phyloP scores from a whole-genome alignment of 805 yeast species.

The Scheffersomyces amazonensis region DNA sequence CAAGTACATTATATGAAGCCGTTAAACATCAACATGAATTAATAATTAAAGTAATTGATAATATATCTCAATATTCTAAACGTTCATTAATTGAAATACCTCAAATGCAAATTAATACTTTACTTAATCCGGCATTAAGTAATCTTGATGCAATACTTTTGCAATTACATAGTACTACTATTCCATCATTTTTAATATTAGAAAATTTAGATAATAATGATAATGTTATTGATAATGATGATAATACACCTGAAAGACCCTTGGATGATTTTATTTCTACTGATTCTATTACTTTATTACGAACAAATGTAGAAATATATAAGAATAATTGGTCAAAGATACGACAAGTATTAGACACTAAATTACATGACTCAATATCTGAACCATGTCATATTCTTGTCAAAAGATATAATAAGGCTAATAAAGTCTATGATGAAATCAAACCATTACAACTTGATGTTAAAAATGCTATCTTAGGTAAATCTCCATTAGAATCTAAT shows the following conservation, averaged over 20 bases:
- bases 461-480: conserved; percentile 6
- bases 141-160: conserved; percentile 22
- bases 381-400: conserved; percentile 12
- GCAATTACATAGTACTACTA: conserved; percentile 20
- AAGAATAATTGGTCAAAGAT: conserved; percentile 20
- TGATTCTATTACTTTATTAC: conserved; percentile 25
- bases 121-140: conserved; percentile 20
- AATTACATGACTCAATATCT: conserved; percentile 13
- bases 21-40: conserved; percentile 14
- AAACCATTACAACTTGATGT: conserved; percentile 14
- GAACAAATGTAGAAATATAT: conserved; percentile 24
- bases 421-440: conserved; percentile 17
- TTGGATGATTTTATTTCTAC: conserved; percentile 32
- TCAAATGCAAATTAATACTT: conserved; percentile 6
- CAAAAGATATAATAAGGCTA: conserved; percentile 11
- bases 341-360: conserved; percentile 12
- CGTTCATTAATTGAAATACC: conserved; percentile 10
- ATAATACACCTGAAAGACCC: neutral
- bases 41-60: conserved; percentile 11
- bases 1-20: conserved; percentile 11
- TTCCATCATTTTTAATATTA: conserved; percentile 21
- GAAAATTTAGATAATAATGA: no score
- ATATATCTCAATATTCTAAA: neutral
- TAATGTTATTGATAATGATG: no score
- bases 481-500: conserved; percentile 11